Percentiles rank a stretch among this genome's conserved stretches.
phyloP scores from a whole-genome alignment of 768 basidiomycete species.

The Psilocybe sp. region DNA sequence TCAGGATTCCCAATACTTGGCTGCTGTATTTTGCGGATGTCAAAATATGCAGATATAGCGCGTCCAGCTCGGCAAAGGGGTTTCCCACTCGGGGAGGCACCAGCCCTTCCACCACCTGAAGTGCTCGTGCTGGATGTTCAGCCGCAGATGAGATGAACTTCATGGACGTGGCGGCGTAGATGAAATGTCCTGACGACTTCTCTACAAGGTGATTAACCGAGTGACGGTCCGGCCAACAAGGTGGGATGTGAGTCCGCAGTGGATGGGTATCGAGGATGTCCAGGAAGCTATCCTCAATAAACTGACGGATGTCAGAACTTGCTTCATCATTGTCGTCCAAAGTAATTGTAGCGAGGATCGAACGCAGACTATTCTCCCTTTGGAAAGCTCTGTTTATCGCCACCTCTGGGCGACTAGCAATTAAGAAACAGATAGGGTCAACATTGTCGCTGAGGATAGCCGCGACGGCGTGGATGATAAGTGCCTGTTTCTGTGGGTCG shows the following conservation, averaged over 20 bases:
- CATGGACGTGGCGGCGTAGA: not conserved
- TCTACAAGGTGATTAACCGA: not conserved
- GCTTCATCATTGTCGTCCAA: not conserved
- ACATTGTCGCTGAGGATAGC: not conserved
- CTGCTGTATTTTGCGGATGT: not conserved
- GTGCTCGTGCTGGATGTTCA: not conserved
- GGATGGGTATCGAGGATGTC: not conserved
- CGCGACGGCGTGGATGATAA: not conserved
- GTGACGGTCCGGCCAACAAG: not conserved
- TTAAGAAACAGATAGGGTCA: not conserved
- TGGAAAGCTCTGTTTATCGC: not conserved
- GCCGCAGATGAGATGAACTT: not conserved
- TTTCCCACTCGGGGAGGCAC: not conserved
- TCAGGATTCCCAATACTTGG: not conserved
- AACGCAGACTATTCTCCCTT: not conserved
- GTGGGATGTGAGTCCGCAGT: not conserved
- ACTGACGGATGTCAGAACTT: not conserved
- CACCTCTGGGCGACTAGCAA: too few species aligned
- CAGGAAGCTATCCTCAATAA: not conserved
- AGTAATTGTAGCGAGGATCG: too few species aligned
- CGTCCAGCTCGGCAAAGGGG: not conserved
- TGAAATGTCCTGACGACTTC: conserved; percentile 1
- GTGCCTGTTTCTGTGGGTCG: not conserved
- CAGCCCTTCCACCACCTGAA: not conserved
- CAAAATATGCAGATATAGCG: not conserved